Conservation (phyloP, 1,284 basidiomycete species). For the Ustilago lituana region DNA sequence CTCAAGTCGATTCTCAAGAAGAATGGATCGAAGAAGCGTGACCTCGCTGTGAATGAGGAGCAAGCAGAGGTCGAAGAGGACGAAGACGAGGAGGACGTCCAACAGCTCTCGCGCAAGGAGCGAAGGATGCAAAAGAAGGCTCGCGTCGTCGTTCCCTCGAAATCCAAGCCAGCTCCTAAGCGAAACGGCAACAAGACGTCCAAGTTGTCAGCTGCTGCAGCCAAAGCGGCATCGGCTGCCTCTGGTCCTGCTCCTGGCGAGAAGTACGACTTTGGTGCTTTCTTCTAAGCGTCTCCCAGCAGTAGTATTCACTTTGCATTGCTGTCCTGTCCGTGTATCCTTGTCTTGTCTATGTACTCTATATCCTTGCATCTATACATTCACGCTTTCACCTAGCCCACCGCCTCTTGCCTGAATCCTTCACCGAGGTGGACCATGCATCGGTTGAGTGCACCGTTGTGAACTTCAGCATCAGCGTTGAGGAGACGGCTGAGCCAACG, state of each 20-base stretch:
- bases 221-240: conserved; percentile 35
- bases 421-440: too few relatives aligned
- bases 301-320: background rate
- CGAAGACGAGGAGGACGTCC: conserved; percentile 18
- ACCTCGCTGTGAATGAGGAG: conserved; percentile 9
- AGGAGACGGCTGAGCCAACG: too few relatives aligned
- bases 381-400: conserved; percentile 1
- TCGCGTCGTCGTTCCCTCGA: conserved; percentile 32
- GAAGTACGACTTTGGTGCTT: conserved; percentile 57
- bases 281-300: conserved; percentile 37
- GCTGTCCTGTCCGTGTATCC: conserved; percentile 1
- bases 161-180: conserved; percentile 32
- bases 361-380: conserved; percentile 32
- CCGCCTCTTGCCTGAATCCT: too few relatives aligned
- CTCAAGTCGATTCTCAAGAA: conserved; percentile 55
- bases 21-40: conserved; percentile 27
- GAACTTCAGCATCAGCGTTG: too few relatives aligned
- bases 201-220: conserved; percentile 24
- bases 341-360: conserved; percentile 34
- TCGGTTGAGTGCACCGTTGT: too few relatives aligned
- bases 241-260: conserved; percentile 56
- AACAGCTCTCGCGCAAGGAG: conserved; percentile 41
- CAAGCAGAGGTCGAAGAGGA: conserved; percentile 16
- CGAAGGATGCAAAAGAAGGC: conserved; percentile 42
- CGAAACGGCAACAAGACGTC: conserved; percentile 16